Evolutionary conservation across 768 basidiomycete genomes (phyloP).

Genomic region (Mycena leptocephala): DNA sequence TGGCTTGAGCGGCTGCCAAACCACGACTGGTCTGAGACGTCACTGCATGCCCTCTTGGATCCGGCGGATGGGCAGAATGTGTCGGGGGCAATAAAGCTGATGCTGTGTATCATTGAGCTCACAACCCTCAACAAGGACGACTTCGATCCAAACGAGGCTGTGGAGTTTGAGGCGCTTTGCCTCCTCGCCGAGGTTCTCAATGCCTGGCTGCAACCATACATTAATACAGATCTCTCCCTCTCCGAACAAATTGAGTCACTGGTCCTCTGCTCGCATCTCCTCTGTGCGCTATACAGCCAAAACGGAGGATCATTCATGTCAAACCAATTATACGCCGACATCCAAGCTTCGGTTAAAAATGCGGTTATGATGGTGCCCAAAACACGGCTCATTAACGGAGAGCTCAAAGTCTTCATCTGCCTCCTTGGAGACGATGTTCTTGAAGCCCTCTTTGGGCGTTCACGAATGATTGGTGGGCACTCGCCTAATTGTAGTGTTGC

Average conservation of each 20-base stretch:
- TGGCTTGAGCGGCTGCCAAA: neutral
- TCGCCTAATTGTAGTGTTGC: too few species aligned
- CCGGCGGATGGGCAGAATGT: neutral
- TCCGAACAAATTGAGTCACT: constrained; percentile 6
- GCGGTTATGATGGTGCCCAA: neutral
- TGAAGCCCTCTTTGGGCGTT: too few species aligned
- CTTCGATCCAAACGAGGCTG: too few species aligned
- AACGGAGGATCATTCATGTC: neutral
- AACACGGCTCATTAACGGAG: neutral
- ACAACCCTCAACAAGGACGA: neutral
- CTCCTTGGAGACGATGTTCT: too few species aligned
- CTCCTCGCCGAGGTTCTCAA: too few species aligned
- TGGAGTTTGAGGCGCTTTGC: too few species aligned
- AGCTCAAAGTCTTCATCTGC: constrained; percentile 11
- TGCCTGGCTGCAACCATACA: too few species aligned
- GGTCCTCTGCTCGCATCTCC: neutral
- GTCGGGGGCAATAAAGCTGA: neutral
- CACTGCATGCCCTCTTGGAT: neutral
- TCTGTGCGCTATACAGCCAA: neutral
- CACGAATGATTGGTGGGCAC: too few species aligned
- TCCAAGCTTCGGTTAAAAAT: neutral
- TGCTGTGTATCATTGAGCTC: neutral
- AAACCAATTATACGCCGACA: neutral
- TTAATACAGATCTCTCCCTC: neutral
- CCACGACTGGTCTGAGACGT: constrained; percentile 1